These are phyloP conservation scores for Macrolepiota albuminosa DNA, from an alignment of 768 basidiomycete species.

Conservation along the genomic window DNA sequence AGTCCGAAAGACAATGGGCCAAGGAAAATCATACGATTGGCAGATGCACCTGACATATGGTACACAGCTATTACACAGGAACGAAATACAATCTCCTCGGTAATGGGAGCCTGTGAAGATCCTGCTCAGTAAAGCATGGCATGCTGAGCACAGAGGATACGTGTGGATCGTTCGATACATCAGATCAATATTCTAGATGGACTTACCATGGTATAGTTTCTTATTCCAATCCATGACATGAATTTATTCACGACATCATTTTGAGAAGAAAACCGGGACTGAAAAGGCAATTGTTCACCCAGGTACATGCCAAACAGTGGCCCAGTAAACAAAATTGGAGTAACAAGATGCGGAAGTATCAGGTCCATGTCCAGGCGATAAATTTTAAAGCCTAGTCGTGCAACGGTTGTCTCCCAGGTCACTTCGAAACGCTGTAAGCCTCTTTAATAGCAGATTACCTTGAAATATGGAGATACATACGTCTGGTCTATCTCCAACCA, in stretches of 20 bases:
- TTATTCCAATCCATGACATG: conserved; percentile 49
- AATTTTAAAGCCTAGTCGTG: conserved; percentile 36
- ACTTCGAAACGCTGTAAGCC: conserved; percentile 13
- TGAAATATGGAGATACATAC: conserved; percentile 11
- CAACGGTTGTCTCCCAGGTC: conserved; percentile 25
- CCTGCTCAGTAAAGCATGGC: not conserved
- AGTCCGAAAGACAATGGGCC: conserved; percentile 86
- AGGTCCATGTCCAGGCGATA: conserved; percentile 12
- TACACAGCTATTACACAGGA: conserved; percentile 77
- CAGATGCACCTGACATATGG: conserved; percentile 56
- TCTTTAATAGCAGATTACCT: not conserved
- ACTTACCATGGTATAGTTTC: conserved; percentile 63
- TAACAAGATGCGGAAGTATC: conserved; percentile 52
- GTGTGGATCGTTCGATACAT: not conserved
- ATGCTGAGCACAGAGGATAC: not conserved
- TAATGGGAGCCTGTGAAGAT: conserved; percentile 72
- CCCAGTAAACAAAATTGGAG: conserved; percentile 72
- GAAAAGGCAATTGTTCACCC: conserved; percentile 46
- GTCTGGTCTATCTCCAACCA: conserved; percentile 18
- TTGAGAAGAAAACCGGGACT: conserved; percentile 42
- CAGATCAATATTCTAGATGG: not conserved
- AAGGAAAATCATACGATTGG: conserved; percentile 62
- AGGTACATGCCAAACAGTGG: conserved; percentile 62
- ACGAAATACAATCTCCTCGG: conserved; percentile 91
- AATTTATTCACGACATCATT: conserved; percentile 36